Percentiles rank a stretch among this genome's conserved stretches.
Conservation (phyloP, 106 monocot genomes). For the Triglochin maritima region DNA sequence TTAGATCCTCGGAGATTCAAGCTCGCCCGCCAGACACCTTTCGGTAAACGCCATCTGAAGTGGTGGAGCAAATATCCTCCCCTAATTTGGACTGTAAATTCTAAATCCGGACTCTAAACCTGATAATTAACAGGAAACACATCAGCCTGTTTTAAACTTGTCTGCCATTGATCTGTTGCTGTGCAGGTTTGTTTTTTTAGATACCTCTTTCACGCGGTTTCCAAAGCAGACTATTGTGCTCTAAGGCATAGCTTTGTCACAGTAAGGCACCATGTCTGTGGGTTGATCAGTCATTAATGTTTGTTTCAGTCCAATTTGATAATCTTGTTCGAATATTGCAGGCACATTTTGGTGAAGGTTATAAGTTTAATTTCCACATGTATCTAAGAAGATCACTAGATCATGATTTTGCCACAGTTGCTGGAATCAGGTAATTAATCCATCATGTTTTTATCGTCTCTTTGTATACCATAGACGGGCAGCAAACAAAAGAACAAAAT, state of each 20-base stretch:
- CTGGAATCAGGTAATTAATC: slow-evolving; percentile 29
- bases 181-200: slow-evolving; percentile 37
- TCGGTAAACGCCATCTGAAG: slow-evolving; percentile 39
- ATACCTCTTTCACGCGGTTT: slow-evolving; percentile 30
- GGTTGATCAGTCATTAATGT: neutral
- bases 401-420: slow-evolving; percentile 32
- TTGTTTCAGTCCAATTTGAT: neutral
- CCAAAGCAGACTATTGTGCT: slow-evolving; percentile 56
- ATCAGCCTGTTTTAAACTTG: neutral
- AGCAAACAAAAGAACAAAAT: too few species aligned
- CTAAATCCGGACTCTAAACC: neutral
- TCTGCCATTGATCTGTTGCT: neutral
- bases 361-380: slow-evolving; percentile 28
- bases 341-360: slow-evolving; percentile 18
- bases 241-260: slow-evolving; percentile 43
- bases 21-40: slow-evolving; percentile 32
- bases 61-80: slow-evolving; percentile 29
- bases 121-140: neutral
- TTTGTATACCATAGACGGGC: too few species aligned
- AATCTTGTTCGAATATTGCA: neutral
- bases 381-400: slow-evolving; percentile 40
- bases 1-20: slow-evolving; percentile 39
- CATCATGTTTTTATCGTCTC: too few species aligned
- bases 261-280: slow-evolving; percentile 10
- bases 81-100: slow-evolving; percentile 41